A percentile compares a stretch with the other conserved stretches of the same genome.
phyloP scores from a whole-genome alignment of 495 filamentous ascomycete genomes.

The Neurospora sp. region DNA sequence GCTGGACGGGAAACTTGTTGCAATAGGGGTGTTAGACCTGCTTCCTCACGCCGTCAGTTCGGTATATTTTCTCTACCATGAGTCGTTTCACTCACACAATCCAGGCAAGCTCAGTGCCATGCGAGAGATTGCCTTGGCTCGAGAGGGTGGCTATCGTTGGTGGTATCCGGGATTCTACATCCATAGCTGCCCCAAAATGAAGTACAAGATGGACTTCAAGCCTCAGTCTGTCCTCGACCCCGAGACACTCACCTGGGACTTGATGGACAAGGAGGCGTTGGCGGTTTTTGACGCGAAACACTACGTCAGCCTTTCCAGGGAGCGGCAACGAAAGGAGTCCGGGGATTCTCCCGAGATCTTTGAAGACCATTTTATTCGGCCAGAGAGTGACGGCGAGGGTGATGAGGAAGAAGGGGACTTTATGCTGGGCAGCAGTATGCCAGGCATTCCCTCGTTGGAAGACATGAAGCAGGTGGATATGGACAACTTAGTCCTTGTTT shows the following conservation, averaged over 20 bases:
- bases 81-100: conserved; percentile 65
- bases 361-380: not conserved
- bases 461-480: conserved; percentile 56
- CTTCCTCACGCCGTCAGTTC: conserved; percentile 81
- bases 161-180: conserved; percentile 46
- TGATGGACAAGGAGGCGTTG: conserved; percentile 56
- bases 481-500: conserved; percentile 37
- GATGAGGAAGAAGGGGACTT: conserved; percentile 37
- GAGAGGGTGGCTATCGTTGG: conserved; percentile 60
- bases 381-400: conserved; percentile 4
- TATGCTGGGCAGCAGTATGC: conserved; percentile 62
- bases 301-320: conserved; percentile 58
- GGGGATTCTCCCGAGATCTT: not conserved
- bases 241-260: conserved; percentile 63
- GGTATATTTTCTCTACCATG: conserved; percentile 91
- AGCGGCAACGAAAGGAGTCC: conserved; percentile 19
- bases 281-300: conserved; percentile 51
- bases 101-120: conserved; percentile 86
- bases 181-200: conserved; percentile 42
- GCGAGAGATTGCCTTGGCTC: conserved; percentile 68
- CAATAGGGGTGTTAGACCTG: conserved; percentile 80
- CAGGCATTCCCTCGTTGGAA: conserved; percentile 58
- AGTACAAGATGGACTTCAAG: conserved; percentile 78
- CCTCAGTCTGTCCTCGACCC: conserved; percentile 82
- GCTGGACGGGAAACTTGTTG: conserved; percentile 78